These are phyloP conservation scores for Apiospora arundinis DNA, from an alignment of 2,329 filamentous ascomycete species.

Conservation along the genomic window DNA sequence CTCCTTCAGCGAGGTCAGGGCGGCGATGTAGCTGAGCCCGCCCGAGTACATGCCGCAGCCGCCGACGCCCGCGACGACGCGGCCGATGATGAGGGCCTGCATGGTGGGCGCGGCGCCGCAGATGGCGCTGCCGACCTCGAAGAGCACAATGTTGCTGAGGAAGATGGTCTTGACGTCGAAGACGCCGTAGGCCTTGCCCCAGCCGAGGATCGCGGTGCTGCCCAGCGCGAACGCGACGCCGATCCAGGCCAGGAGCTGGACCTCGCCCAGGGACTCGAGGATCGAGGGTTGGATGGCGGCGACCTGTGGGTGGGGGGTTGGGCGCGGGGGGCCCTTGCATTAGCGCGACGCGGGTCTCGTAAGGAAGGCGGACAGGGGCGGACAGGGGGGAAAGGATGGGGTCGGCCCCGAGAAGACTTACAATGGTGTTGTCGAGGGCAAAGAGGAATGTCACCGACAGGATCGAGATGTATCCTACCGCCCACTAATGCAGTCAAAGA, in stretches of 20 bases:
- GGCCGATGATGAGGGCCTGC: constrained; percentile 52
- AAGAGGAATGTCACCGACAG: constrained; percentile 16
- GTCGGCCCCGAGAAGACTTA: background rate
- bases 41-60: constrained; percentile 49
- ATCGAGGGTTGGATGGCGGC: constrained; percentile 53
- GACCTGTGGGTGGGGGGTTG: constrained; percentile 32
- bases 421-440: constrained; percentile 16
- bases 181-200: constrained; percentile 45
- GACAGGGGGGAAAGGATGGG: background rate
- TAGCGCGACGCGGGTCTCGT: background rate
- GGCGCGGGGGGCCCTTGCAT: background rate
- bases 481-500: constrained; percentile 9
- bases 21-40: constrained; percentile 30
- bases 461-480: background rate
- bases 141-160: constrained; percentile 32
- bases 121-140: constrained; percentile 40
- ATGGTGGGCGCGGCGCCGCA: constrained; percentile 52
- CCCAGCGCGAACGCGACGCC: constrained; percentile 48
- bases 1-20: background rate
- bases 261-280: constrained; percentile 43
- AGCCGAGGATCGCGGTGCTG: constrained; percentile 44
- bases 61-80: constrained; percentile 49
- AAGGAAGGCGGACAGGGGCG: no score
- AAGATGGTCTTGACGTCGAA: constrained; percentile 54
- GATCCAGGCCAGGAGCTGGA: constrained; percentile 50